phyloP scores from a whole-genome alignment of 2,329 filamentous ascomycete genomes.

The Epichloe amarillans region DNA sequence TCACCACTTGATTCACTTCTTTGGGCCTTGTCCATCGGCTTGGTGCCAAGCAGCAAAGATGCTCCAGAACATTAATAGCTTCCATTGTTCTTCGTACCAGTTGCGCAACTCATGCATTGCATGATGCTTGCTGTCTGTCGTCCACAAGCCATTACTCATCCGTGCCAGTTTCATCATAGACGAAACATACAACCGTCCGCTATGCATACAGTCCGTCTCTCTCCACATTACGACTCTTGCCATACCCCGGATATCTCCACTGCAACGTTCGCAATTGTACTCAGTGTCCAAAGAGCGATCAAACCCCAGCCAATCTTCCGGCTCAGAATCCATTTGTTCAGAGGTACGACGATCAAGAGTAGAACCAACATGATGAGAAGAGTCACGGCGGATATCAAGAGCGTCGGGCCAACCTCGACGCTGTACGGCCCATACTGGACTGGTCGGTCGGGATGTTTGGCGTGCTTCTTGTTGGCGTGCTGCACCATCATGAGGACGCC shows the following conservation, averaged over 20 bases:
- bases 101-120: no score
- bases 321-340: conserved; percentile 78
- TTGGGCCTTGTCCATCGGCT: no score
- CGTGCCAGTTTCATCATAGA: not conserved
- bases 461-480: conserved; percentile 50
- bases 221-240: conserved; percentile 14
- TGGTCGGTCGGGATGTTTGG: conserved; percentile 51
- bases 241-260: conserved; percentile 57
- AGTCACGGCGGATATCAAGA: conserved; percentile 76
- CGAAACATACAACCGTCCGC: not conserved
- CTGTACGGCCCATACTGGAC: conserved; percentile 63
- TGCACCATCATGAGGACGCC: conserved; percentile 78
- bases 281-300: conserved; percentile 67
- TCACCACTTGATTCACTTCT: no score
- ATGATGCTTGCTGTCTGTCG: not conserved
- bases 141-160: not conserved
- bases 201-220: not conserved
- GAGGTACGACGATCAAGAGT: conserved; percentile 66
- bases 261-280: conserved; percentile 68
- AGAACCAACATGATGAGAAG: conserved; percentile 68
- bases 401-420: conserved; percentile 70
- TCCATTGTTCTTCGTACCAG: no score
- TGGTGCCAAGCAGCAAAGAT: no score
- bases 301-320: conserved; percentile 68
- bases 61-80: no score